Percentiles rank a stretch among this genome's conserved stretches.
These are phyloP conservation scores for Leccinum griseonigrum DNA, from an alignment of 1,284 basidiomycete genomes.

Conservation along the genomic window DNA sequence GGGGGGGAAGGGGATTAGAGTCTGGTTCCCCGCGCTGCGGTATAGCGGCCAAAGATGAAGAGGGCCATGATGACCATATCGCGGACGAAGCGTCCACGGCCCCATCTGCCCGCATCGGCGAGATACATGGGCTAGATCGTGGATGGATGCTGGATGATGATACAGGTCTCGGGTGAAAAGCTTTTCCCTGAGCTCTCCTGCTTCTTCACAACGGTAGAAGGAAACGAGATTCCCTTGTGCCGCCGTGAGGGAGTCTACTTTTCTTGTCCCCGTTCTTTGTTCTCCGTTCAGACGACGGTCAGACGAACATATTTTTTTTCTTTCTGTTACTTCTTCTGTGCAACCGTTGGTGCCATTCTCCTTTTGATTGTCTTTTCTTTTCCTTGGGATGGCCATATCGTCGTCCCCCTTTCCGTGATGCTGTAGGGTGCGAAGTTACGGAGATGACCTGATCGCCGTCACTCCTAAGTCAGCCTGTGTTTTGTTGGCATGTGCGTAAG, in stretches of 20 bases:
- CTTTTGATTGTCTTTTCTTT: slow-evolving; percentile 4
- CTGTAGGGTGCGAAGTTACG: slow-evolving; percentile 16
- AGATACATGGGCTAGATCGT: slow-evolving; percentile 7
- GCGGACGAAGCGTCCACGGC: slow-evolving; percentile 4
- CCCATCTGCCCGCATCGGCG: slow-evolving; percentile 15
- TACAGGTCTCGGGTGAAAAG: slow-evolving; percentile 1
- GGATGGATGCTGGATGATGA: neutral
- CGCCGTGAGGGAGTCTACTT: slow-evolving; percentile 2
- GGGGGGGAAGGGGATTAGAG: slow-evolving; percentile 9
- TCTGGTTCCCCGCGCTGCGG: slow-evolving; percentile 7
- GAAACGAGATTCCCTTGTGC: slow-evolving; percentile 4
- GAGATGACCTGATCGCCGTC: slow-evolving; percentile 33
- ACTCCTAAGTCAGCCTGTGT: slow-evolving; percentile 23
- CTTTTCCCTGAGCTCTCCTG: neutral
- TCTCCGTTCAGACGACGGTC: slow-evolving; percentile 8
- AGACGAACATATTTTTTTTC: neutral
- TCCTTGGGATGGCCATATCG: neutral
- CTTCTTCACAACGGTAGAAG: slow-evolving; percentile 6
- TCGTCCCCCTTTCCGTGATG: slow-evolving; percentile 9
- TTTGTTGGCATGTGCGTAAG: slow-evolving; percentile 5
- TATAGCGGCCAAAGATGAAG: slow-evolving; percentile 19
- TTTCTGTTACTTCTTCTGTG: neutral
- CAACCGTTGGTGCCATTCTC: neutral
- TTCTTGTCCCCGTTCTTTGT: neutral
- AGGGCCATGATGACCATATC: slow-evolving; percentile 2